These are phyloP conservation scores for Millerozyma miso DNA, from an alignment of 805 yeast genomes.

Conservation along the genomic window DNA sequence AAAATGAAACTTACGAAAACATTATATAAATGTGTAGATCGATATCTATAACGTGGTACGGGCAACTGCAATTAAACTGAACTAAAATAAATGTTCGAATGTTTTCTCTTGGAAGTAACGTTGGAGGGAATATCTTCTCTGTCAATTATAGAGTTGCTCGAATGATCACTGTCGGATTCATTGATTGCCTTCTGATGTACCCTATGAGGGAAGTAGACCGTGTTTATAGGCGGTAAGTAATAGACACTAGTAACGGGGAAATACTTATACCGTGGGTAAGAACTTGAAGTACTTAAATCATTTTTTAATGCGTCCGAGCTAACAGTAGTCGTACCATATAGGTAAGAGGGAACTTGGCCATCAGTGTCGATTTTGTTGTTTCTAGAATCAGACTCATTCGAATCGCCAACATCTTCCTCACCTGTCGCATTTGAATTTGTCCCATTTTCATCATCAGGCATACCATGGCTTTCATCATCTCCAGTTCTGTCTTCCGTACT, in stretches of 20 bases:
- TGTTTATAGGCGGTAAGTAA: constrained; percentile 52
- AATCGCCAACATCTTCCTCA: constrained; percentile 1
- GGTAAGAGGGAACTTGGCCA: constrained; percentile 9
- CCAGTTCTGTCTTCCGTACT: constrained; percentile 5
- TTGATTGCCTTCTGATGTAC: constrained; percentile 36
- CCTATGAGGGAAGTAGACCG: constrained; percentile 52
- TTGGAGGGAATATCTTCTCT: constrained; percentile 1
- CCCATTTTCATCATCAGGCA: constrained; percentile 8
- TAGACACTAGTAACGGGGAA: constrained; percentile 49
- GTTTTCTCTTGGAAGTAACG: constrained; percentile 13
- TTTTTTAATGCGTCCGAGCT: constrained; percentile 9
- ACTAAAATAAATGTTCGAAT: constrained; percentile 23
- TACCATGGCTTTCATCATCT: constrained; percentile 11
- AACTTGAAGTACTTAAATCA: constrained; percentile 1
- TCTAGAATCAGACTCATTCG: neutral
- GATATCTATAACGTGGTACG: too few relatives aligned
- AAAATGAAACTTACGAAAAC: neutral
- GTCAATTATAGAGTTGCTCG: neutral
- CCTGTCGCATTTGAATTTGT: neutral
- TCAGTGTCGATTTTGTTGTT: neutral
- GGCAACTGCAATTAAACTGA: constrained; percentile 5
- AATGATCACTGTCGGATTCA: neutral
- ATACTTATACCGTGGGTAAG: constrained; percentile 35
- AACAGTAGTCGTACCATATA: constrained; percentile 8
- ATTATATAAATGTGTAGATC: too few relatives aligned